Percentiles rank a stretch among this genome's conserved stretches.
Conservation (phyloP, 2,329 filamentous ascomycete species). For the Ilyonectria sp. region DNA sequence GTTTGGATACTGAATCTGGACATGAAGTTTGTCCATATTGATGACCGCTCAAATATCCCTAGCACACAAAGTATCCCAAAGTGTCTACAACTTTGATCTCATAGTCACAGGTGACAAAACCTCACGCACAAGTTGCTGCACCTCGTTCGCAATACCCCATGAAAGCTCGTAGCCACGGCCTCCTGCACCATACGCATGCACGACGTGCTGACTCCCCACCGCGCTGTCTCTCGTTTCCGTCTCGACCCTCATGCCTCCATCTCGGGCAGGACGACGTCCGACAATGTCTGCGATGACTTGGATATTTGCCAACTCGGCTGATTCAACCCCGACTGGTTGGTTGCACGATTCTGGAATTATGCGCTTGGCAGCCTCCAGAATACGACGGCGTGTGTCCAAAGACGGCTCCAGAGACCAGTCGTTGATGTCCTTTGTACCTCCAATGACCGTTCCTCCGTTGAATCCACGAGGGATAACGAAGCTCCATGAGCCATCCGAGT, state of each 20-base stretch:
- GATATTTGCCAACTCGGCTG: slow-evolving; percentile 50
- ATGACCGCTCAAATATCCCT: neutral
- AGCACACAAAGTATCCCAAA: neutral
- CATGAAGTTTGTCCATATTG: neutral
- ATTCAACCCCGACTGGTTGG: neutral
- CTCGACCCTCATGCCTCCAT: slow-evolving; percentile 62
- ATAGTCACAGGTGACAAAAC: slow-evolving; percentile 12
- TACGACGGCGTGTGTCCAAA: slow-evolving; percentile 58
- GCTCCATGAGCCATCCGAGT: slow-evolving; percentile 73
- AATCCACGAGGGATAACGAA: slow-evolving; percentile 75
- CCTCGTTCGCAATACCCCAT: slow-evolving; percentile 71
- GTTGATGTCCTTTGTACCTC: slow-evolving; percentile 74
- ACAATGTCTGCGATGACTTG: slow-evolving; percentile 61
- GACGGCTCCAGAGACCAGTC: slow-evolving; percentile 69
- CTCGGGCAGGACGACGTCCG: slow-evolving; percentile 61
- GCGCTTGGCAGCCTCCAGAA: slow-evolving; percentile 33
- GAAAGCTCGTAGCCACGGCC: slow-evolving; percentile 75
- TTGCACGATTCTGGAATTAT: slow-evolving; percentile 35
- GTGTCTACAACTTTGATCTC: slow-evolving; percentile 29
- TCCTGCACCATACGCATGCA: slow-evolving; percentile 73
- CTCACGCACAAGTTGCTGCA: slow-evolving; percentile 44
- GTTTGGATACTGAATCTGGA: no score
- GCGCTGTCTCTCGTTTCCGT: slow-evolving; percentile 34
- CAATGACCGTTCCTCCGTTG: slow-evolving; percentile 75
- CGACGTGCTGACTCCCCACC: slow-evolving; percentile 46